Evolutionary conservation across 805 yeast genomes (phyloP), one percentile per base, ranked within the genome.

Genomic region (Isabelozyma gotoi): DNA sequence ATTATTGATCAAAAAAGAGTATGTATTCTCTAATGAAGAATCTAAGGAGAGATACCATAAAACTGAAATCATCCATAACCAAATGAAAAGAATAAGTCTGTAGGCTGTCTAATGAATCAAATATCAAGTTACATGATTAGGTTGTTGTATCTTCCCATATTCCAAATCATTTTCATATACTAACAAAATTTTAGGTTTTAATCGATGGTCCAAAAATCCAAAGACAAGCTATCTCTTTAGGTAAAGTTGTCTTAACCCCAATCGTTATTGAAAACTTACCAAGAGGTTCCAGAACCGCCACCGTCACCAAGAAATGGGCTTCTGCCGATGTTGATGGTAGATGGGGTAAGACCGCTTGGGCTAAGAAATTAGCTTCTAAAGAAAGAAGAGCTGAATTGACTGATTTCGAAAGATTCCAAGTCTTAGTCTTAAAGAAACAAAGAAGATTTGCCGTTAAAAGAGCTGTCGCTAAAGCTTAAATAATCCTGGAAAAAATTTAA

Each of bases 361-460:
- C 99, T 69, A 88, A 92, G 87, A 91, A 90, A 82, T 85, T 94
- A 67, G 97, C 95, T 71, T 85, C 88, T 77, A 89, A 88, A 77
- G 84, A 86, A 76, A 88, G 84, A 77, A 88, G 99, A 84, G 76
- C 95, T 66, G 79, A 84, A 70, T 86, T 95, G 74, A 71, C 92
- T 62, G 99, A 94, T 78, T 94, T 94, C 67, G 97, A 94, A 82
- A 91, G 99, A 85, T 94, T 94, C 97, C 97, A 92, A 84, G 99
- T 92, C 63, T 72, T 87, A 75, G 95, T 90, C 64, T 84, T 90
- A 74, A 94, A 87, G 87, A 94, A 92, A 85, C 97, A 95, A 83
- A 89, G 88, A 80, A 87, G 90, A 80, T 85, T 75, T 73, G 88
- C 90, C 77, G 92, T 89, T 68, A 88, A 86, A 81, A 91, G 89